Evolutionary conservation across 352 stramenopile species (phyloP).

Genomic region (Aphanomyces stellatus): DNA sequence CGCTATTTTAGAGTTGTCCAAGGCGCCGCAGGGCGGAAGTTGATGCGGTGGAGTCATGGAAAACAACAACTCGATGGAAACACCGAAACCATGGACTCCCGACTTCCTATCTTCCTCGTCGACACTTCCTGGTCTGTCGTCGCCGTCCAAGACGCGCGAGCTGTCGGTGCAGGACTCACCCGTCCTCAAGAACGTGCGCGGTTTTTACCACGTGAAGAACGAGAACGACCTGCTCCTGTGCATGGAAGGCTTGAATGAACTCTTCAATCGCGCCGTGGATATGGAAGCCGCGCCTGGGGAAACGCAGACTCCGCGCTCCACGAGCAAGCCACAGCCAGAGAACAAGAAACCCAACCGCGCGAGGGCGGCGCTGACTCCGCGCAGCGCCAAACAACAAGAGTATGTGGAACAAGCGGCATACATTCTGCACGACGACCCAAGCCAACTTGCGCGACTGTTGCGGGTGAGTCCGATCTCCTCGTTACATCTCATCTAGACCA

Average conservation of each 20-base stretch:
- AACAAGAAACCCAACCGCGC: neutral
- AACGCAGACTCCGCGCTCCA: neutral
- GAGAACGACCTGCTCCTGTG: conserved; percentile 13
- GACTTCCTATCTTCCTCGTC: no score
- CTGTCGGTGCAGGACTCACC: no score
- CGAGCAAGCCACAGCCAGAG: neutral
- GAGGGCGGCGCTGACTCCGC: neutral
- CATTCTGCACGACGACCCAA: neutral
- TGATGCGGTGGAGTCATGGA: no score
- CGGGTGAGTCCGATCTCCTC: neutral
- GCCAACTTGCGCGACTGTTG: neutral
- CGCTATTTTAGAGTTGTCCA: no score
- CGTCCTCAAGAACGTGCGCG: conserved; percentile 13
- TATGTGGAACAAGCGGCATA: neutral
- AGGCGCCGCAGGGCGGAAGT: no score
- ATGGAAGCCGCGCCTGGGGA: neutral
- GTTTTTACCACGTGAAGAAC: conserved; percentile 19
- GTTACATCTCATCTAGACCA: neutral
- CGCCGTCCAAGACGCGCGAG: no score
- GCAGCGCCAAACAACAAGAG: neutral
- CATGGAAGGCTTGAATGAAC: conserved; percentile 12
- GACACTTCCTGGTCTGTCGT: no score
- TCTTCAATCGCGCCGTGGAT: conserved; percentile 15
- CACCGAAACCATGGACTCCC: no score
- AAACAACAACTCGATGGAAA: no score